Evolutionary conservation across 192 early-diverging fungal species (phyloP).

Genomic region (Coemansia sp.): DNA sequence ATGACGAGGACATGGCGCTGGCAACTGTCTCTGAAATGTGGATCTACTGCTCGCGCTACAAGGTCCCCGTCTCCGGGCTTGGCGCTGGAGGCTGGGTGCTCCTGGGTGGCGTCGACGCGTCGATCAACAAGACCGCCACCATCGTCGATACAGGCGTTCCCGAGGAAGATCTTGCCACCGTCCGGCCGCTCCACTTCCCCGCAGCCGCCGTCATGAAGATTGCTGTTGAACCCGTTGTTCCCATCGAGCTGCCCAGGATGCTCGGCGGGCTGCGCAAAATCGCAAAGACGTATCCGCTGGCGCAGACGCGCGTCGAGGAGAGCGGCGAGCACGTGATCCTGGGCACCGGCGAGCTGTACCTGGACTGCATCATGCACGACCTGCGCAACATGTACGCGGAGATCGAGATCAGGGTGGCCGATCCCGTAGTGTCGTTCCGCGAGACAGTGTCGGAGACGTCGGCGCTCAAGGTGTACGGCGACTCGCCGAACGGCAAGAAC

Average conservation of each 20-base stretch:
- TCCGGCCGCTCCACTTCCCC: constrained; percentile 82
- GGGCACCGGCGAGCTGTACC: constrained; percentile 93
- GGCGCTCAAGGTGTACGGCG: constrained; percentile 92
- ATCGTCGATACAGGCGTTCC: constrained; percentile 65
- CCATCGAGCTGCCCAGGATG: constrained; percentile 98
- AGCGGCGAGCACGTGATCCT: constrained; percentile 95
- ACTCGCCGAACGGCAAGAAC: constrained; percentile 99
- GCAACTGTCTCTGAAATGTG: constrained; percentile 75
- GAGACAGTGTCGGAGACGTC: constrained; percentile 96
- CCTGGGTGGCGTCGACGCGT: constrained; percentile 86
- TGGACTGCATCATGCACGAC: constrained; percentile 97
- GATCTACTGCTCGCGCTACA: constrained; percentile 81
- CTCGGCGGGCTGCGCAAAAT: constrained; percentile 95
- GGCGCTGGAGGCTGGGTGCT: constrained; percentile 91
- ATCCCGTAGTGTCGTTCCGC: constrained; percentile 94
- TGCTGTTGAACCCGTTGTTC: constrained; percentile 96
- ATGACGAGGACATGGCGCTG: constrained; percentile 91
- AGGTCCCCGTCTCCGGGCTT: constrained; percentile 74
- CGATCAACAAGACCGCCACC: constrained; percentile 95
- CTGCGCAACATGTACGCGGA: constrained; percentile 90
- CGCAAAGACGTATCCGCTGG: constrained; percentile 91
- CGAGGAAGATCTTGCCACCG: constrained; percentile 78
- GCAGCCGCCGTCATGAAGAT: constrained; percentile 89
- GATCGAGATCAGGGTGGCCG: constrained; percentile 97
- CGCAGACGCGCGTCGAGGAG: constrained; percentile 92